These are phyloP conservation scores for Schizosaccharomyces versatilis DNA, from an alignment of 1,139 yeast species.

Conservation along the genomic window DNA sequence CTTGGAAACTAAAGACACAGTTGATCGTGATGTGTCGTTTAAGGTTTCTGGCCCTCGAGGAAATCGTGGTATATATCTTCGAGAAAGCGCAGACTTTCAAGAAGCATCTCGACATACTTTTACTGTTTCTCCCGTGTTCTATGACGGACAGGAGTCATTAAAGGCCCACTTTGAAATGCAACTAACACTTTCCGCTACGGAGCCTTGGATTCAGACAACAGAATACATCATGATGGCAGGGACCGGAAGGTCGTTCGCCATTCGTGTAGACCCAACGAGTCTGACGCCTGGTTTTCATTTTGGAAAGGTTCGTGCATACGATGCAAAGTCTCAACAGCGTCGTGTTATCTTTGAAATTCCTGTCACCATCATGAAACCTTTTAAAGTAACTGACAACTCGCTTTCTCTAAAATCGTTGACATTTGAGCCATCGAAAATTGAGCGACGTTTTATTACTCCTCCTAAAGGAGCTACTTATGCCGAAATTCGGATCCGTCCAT, in stretches of 20 bases:
- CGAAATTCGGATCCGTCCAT: conserved; percentile 5
- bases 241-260: conserved; percentile 8
- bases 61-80: conserved; percentile 9
- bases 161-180: conserved; percentile 8
- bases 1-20: conserved; percentile 2
- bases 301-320: conserved; percentile 5
- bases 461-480: conserved; percentile 10
- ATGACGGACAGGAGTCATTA: conserved; percentile 4
- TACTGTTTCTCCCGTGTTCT: conserved; percentile 6
- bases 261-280: conserved; percentile 9
- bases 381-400: not conserved
- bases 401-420: conserved; percentile 2
- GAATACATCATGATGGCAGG: conserved; percentile 7
- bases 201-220: conserved; percentile 7
- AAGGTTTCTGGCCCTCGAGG: not conserved
- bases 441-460: conserved; percentile 7
- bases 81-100: conserved; percentile 3
- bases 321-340: conserved; percentile 3
- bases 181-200: conserved; percentile 4
- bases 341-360: conserved; percentile 9
- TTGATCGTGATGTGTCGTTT: conserved; percentile 7
- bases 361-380: conserved; percentile 9
- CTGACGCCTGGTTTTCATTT: conserved; percentile 7
- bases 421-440: conserved; percentile 7
- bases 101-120: not conserved